Conservation (phyloP, 208 protist species). For the Vickermania ingenoplastis region DNA sequence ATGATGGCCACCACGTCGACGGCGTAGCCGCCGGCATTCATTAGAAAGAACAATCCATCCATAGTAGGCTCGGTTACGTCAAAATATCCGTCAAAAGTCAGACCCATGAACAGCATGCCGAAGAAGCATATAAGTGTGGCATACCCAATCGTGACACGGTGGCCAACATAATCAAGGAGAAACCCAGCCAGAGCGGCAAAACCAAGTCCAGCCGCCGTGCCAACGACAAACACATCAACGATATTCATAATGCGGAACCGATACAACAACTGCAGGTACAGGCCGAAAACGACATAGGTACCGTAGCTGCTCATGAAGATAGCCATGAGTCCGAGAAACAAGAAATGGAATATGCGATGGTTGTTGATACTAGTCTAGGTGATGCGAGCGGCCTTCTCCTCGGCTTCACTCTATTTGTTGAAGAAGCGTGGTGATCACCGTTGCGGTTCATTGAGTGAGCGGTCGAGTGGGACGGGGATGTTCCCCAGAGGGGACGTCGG, state of each 20-base stretch:
- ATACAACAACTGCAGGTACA: constrained; percentile 22
- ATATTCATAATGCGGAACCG: constrained; percentile 11
- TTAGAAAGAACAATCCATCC: constrained; percentile 28
- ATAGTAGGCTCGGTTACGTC: too few relatives aligned
- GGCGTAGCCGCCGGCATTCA: constrained; percentile 26
- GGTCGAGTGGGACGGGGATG: too few relatives aligned
- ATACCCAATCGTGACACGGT: constrained; percentile 10
- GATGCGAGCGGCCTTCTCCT: too few relatives aligned
- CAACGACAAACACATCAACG: constrained; percentile 19
- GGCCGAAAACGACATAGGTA: constrained; percentile 21
- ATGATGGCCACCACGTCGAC: constrained; percentile 29
- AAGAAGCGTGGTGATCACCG: too few relatives aligned
- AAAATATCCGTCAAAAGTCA: constrained; percentile 32
- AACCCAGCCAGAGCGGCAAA: constrained; percentile 13
- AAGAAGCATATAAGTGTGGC: constrained; percentile 16
- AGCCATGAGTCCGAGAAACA: constrained; percentile 20
- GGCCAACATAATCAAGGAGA: constrained; percentile 30
- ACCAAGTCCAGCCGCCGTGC: constrained; percentile 13
- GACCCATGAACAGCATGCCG: constrained; percentile 22
- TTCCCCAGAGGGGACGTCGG: too few relatives aligned
- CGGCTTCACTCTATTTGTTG: too few relatives aligned
- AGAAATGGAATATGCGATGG: constrained; percentile 18
- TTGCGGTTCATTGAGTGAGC: too few relatives aligned
- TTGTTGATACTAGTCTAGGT: too few relatives aligned
- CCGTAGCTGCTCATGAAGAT: constrained; percentile 22